Conservation (phyloP, 108 stramenopile genomes). For the Pseudonitzschia pungens region DNA sequence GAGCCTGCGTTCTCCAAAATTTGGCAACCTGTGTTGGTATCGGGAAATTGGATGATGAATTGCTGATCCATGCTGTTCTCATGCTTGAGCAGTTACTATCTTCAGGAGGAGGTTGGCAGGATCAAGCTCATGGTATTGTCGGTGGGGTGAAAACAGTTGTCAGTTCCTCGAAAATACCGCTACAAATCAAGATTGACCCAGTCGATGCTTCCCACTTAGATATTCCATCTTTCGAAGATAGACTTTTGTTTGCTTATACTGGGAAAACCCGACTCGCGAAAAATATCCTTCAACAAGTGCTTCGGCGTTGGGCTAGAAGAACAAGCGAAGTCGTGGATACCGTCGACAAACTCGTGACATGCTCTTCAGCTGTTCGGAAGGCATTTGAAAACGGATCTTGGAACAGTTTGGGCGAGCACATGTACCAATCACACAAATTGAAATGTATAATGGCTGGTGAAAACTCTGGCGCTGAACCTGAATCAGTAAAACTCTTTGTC, state of each 20-base stretch:
- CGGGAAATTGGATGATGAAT: conserved; percentile 32
- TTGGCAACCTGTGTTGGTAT: conserved; percentile 58
- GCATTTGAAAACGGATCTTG: conserved; percentile 51
- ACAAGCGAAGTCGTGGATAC: conserved; percentile 57
- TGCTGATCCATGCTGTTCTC: conserved; percentile 56
- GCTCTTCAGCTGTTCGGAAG: conserved; percentile 50
- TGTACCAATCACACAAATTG: conserved; percentile 70
- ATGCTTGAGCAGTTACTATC: conserved; percentile 78
- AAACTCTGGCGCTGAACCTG: conserved; percentile 66
- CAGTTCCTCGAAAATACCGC: conserved; percentile 43
- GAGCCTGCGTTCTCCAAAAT: conserved; percentile 61
- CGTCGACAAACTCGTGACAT: conserved; percentile 57
- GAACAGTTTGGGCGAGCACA: conserved; percentile 47
- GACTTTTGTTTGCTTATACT: conserved; percentile 67
- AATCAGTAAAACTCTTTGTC: conserved; percentile 37
- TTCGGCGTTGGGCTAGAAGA: conserved; percentile 69
- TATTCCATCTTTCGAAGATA: conserved; percentile 40
- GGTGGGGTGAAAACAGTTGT: conserved; percentile 63
- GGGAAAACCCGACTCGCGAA: conserved; percentile 83
- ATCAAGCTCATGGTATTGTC: conserved; percentile 73
- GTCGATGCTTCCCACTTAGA: conserved; percentile 23
- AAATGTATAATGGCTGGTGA: conserved; percentile 84
- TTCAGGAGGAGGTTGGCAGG: conserved; percentile 91
- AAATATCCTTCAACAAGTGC: conserved; percentile 72
- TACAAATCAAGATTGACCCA: conserved; percentile 42